These are phyloP conservation scores for Auricularia auricula-judae DNA, from an alignment of 768 basidiomycete genomes.

Conservation along the genomic window DNA sequence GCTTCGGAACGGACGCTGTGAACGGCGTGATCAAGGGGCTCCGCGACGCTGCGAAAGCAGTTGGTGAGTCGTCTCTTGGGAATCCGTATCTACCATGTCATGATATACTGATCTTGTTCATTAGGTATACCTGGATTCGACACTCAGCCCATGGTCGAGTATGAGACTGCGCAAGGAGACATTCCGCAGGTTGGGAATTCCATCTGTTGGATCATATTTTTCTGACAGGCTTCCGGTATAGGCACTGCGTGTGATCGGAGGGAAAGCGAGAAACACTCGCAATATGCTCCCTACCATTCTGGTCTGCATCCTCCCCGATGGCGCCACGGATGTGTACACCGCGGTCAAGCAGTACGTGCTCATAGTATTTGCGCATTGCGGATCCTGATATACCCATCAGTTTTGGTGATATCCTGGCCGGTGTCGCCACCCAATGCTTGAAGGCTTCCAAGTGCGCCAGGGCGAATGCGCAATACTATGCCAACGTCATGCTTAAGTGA, in stretches of 20 bases:
- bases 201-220: not conserved
- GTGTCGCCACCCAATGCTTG: conserved; percentile 72
- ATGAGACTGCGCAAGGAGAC: conserved; percentile 47
- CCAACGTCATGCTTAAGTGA: conserved; percentile 67
- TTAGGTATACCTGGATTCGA: conserved; percentile 50
- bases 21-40: conserved; percentile 47
- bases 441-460: conserved; percentile 53
- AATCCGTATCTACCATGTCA: not conserved
- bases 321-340: conserved; percentile 64
- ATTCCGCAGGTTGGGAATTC: conserved; percentile 31
- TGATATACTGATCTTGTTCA: not conserved
- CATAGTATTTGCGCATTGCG: not conserved
- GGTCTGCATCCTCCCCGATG: conserved; percentile 61
- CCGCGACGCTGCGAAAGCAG: conserved; percentile 34
- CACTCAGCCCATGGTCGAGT: conserved; percentile 33
- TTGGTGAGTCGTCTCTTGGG: conserved; percentile 40
- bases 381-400: conserved; percentile 24
- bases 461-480: conserved; percentile 68
- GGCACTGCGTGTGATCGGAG: conserved; percentile 43
- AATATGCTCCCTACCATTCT: conserved; percentile 42
- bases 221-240: conserved; percentile 10
- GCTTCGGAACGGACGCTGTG: conserved; percentile 41
- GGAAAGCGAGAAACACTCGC: conserved; percentile 29
- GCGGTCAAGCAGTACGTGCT: conserved; percentile 63
- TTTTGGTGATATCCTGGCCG: conserved; percentile 61